These are phyloP conservation scores for Lasiosphaeria hispida DNA, from an alignment of 495 filamentous ascomycete species.

Conservation along the genomic window DNA sequence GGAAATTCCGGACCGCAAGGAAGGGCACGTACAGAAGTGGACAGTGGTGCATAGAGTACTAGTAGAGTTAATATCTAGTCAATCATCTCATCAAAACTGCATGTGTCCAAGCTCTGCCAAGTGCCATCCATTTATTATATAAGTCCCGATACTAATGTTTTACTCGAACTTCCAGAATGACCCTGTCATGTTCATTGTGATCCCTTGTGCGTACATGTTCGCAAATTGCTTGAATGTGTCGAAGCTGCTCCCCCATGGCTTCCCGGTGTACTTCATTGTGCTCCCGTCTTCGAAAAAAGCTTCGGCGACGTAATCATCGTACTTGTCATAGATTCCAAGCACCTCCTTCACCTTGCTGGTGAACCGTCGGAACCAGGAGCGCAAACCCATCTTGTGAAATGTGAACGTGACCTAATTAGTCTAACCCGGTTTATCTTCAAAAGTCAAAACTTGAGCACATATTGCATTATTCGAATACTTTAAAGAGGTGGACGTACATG, in stretches of 20 bases:
- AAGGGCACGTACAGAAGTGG: too few relatives aligned
- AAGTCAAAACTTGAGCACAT: background rate
- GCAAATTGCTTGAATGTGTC: background rate
- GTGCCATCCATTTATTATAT: background rate
- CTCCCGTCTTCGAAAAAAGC: background rate
- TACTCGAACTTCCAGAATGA: background rate
- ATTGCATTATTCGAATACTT: background rate
- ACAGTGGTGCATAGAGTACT: too few relatives aligned
- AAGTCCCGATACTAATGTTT: background rate
- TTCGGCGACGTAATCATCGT: conserved; percentile 1
- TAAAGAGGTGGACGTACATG: background rate
- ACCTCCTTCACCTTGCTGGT: background rate
- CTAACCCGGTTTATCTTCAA: background rate
- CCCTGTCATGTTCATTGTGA: conserved; percentile 1
- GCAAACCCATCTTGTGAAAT: background rate
- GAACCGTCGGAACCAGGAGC: background rate
- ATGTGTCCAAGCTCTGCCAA: background rate
- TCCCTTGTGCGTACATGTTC: background rate
- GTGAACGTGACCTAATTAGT: background rate
- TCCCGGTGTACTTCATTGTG: background rate
- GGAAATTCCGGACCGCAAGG: too few relatives aligned
- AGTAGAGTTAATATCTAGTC: background rate
- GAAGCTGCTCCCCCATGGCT: background rate
- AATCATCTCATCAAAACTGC: background rate
- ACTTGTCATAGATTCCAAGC: conserved; percentile 4